A percentile compares a stretch with the other conserved stretches of the same genome.
Conservation (phyloP, 2,329 filamentous ascomycete genomes). For the Xylariomycetidae sp. region DNA sequence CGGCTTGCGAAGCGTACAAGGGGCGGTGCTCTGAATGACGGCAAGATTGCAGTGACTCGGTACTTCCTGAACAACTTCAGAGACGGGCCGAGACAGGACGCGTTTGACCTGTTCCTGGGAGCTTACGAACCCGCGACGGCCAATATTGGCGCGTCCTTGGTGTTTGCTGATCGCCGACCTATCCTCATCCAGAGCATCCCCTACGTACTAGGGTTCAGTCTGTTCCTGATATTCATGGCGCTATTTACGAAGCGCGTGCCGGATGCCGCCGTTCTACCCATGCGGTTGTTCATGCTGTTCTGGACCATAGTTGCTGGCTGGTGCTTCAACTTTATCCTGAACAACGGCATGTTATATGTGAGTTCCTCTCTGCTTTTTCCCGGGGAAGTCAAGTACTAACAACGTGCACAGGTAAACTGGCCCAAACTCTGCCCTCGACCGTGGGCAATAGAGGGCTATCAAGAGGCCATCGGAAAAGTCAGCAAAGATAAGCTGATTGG, state of each 20-base stretch:
- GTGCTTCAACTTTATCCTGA: constrained; percentile 70
- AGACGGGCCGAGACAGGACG: constrained; percentile 90
- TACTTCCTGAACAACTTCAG: constrained; percentile 93
- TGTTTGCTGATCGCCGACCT: constrained; percentile 82
- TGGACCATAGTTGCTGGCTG: constrained; percentile 67
- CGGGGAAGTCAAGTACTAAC: too few species aligned
- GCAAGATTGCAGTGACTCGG: constrained; percentile 79
- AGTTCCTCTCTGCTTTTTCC: constrained; percentile 36
- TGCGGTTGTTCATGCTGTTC: constrained; percentile 75
- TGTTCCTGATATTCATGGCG: constrained; percentile 76
- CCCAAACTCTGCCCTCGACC: constrained; percentile 88
- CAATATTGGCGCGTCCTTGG: constrained; percentile 61
- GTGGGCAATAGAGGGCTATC: constrained; percentile 81
- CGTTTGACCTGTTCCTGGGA: constrained; percentile 90
- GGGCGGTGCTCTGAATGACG: constrained; percentile 76
- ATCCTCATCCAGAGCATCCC: constrained; percentile 89
- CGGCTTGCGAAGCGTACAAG: constrained; percentile 87
- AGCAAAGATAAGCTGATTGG: constrained; percentile 79
- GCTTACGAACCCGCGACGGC: constrained; percentile 71
- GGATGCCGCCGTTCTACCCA: constrained; percentile 69
- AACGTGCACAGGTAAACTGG: constrained; percentile 78
- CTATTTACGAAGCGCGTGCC: constrained; percentile 66
- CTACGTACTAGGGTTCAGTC: constrained; percentile 78
- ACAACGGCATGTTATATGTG: constrained; percentile 90
- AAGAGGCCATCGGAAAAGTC: constrained; percentile 77